phyloP scores from a whole-genome alignment of 2,329 filamentous ascomycete species.

The Phoma sp. region DNA sequence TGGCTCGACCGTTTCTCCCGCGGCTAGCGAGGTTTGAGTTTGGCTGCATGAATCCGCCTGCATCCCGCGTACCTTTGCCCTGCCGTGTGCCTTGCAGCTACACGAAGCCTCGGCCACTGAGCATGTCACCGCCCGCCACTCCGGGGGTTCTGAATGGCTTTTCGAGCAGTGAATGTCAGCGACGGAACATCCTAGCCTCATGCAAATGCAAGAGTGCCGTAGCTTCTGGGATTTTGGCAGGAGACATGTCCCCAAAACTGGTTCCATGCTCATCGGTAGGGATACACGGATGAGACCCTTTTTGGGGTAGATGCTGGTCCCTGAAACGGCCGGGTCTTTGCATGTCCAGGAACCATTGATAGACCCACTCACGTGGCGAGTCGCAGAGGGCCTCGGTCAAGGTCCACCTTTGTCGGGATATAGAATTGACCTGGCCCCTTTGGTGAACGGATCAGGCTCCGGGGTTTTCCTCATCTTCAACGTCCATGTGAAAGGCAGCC shows the following conservation, averaged over 20 bases:
- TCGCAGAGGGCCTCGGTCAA: slow-evolving; percentile 18
- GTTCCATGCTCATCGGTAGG: background rate
- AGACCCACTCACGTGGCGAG: slow-evolving; percentile 34
- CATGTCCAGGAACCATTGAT: slow-evolving; percentile 20
- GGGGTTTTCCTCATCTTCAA: slow-evolving; percentile 10
- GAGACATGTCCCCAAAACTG: slow-evolving; percentile 7
- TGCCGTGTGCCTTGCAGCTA: slow-evolving; percentile 15
- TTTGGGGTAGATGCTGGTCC: slow-evolving; percentile 18
- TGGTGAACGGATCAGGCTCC: slow-evolving; percentile 4
- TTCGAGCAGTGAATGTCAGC: background rate
- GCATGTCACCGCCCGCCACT: background rate
- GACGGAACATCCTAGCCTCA: background rate
- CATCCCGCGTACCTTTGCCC: background rate
- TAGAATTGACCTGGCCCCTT: slow-evolving; percentile 28
- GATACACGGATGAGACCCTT: slow-evolving; percentile 22
- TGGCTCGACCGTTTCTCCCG: slow-evolving; percentile 10
- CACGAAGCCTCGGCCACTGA: slow-evolving; percentile 4
- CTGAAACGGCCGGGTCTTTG: slow-evolving; percentile 31
- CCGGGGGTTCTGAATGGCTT: background rate
- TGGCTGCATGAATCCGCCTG: slow-evolving; percentile 2
- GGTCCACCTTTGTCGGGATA: slow-evolving; percentile 23
- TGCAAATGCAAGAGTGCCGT: slow-evolving; percentile 1
- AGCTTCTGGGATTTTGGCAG: background rate
- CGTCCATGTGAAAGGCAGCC: slow-evolving; percentile 12
- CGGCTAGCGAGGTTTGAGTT: slow-evolving; percentile 1